A percentile compares a stretch with the other conserved stretches of the same genome.
phyloP scores from a whole-genome alignment of 2,329 filamentous ascomycete species.

The Westerdykella aurantiaca region DNA sequence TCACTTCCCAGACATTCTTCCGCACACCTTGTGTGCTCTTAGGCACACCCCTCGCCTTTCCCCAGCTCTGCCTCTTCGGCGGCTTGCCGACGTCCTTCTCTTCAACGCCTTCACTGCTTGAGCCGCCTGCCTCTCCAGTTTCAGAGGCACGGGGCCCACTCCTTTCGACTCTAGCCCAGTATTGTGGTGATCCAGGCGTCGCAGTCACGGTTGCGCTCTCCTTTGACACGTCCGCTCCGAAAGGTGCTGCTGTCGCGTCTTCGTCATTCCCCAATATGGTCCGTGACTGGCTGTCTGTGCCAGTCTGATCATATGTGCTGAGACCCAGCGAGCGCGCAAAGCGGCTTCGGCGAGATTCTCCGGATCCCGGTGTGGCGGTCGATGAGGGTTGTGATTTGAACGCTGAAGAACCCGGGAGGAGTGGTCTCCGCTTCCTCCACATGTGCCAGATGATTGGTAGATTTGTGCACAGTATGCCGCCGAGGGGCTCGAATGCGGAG shows the following conservation, averaged over 20 bases:
- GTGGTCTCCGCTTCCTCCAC: conserved; percentile 20
- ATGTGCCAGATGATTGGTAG: conserved; percentile 33
- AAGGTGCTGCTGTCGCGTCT: conserved; percentile 1
- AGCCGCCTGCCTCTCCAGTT: conserved; percentile 4
- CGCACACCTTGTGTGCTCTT: conserved; percentile 17
- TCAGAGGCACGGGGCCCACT: conserved; percentile 6
- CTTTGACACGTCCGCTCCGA: conserved; percentile 2
- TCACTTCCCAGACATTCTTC: conserved; percentile 29
- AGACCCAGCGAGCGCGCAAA: conserved; percentile 19
- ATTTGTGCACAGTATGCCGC: conserved; percentile 32
- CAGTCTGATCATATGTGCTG: conserved; percentile 17
- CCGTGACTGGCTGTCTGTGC: conserved; percentile 18
- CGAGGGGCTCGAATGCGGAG: conserved; percentile 31
- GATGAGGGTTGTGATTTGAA: conserved; percentile 16
- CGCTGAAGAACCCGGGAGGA: conserved; percentile 10
- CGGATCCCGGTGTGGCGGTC: conserved; percentile 18
- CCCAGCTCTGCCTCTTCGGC: neutral
- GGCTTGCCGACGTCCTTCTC: neutral
- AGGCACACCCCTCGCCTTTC: conserved; percentile 1
- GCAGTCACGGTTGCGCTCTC: neutral
- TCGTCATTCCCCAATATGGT: conserved; percentile 12
- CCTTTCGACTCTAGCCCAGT: conserved; percentile 21
- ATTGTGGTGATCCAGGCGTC: conserved; percentile 9
- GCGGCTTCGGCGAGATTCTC: conserved; percentile 14
- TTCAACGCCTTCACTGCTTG: neutral